These are phyloP conservation scores for Myxozyma udenii DNA, from an alignment of 805 yeast genomes.

Conservation along the genomic window DNA sequence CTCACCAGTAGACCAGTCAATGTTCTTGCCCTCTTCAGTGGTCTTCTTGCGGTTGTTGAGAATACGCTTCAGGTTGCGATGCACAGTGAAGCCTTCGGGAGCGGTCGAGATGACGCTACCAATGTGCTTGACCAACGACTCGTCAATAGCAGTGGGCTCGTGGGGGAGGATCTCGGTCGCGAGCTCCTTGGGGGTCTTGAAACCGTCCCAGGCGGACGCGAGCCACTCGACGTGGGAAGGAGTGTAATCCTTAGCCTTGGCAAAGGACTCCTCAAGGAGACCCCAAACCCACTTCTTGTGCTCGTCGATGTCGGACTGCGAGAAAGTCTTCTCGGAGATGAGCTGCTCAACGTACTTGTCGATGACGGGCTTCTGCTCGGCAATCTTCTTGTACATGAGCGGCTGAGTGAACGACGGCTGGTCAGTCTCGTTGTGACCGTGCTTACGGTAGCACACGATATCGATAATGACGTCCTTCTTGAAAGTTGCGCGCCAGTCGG, in stretches of 20 bases:
- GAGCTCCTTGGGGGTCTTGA: slow-evolving; percentile 94
- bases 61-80: slow-evolving; percentile 94
- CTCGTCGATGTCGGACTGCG: slow-evolving; percentile 85
- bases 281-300: slow-evolving; percentile 99
- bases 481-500: slow-evolving; percentile 97
- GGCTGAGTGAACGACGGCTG: slow-evolving; percentile 99
- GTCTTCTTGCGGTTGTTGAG: slow-evolving; percentile 82
- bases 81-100: slow-evolving; percentile 85
- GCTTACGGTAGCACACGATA: slow-evolving; percentile 96
- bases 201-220: slow-evolving; percentile 98
- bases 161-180: slow-evolving; percentile 95
- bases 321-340: slow-evolving; percentile 81
- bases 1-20: slow-evolving; percentile 99
- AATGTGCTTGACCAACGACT: slow-evolving; percentile 64
- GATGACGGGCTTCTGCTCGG: slow-evolving; percentile 82
- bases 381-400: slow-evolving; percentile 88
- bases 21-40: slow-evolving; percentile 83
- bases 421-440: slow-evolving; percentile 99
- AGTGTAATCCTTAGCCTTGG: slow-evolving; percentile 80
- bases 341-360: slow-evolving; percentile 81
- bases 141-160: slow-evolving; percentile 88
- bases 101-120: slow-evolving; percentile 77
- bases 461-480: slow-evolving; percentile 95
- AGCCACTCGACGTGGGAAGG: slow-evolving; percentile 97
- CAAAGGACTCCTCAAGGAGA: slow-evolving; percentile 83